Conservation (phyloP, 768 basidiomycete genomes). For the Suillus spraguei region DNA sequence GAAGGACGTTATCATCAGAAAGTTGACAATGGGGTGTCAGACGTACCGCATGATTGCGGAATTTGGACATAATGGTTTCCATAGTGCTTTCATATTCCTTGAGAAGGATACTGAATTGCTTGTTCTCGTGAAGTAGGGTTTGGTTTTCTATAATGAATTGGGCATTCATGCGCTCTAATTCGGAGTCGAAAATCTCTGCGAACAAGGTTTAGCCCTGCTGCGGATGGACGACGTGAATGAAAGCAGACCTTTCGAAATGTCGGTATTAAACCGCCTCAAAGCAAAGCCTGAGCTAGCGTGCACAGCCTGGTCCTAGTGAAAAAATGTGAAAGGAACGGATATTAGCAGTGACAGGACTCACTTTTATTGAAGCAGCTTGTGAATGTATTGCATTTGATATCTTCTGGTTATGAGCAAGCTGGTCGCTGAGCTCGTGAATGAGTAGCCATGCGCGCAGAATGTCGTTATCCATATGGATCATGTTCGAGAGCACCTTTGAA, state of each 20-base stretch:
- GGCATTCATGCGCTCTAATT: constrained; percentile 88
- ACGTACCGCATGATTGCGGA: constrained; percentile 87
- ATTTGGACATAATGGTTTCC: constrained; percentile 97
- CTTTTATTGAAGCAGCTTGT: constrained; percentile 77
- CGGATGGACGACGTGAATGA: neutral
- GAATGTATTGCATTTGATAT: constrained; percentile 67
- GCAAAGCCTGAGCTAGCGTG: constrained; percentile 75
- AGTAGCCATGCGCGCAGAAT: constrained; percentile 74
- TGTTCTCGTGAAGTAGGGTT: constrained; percentile 90
- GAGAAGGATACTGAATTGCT: constrained; percentile 82
- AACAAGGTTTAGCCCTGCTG: constrained; percentile 17
- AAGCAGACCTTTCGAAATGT: constrained; percentile 76
- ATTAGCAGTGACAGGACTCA: constrained; percentile 31
- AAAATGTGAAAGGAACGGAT: constrained; percentile 15
- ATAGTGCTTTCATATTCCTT: constrained; percentile 95
- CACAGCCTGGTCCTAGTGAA: constrained; percentile 67
- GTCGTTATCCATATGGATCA: constrained; percentile 62
- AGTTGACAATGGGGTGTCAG: constrained; percentile 9
- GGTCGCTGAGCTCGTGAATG: constrained; percentile 80
- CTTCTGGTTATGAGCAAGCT: constrained; percentile 81
- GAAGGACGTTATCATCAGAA: constrained; percentile 15
- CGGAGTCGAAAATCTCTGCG: constrained; percentile 89
- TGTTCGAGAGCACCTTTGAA: constrained; percentile 8
- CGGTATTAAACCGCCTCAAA: constrained; percentile 82
- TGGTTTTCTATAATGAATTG: constrained; percentile 95